Conservation (phyloP, 2,329 filamentous ascomycete species). For the Pseudogymnoascus sp. region DNA sequence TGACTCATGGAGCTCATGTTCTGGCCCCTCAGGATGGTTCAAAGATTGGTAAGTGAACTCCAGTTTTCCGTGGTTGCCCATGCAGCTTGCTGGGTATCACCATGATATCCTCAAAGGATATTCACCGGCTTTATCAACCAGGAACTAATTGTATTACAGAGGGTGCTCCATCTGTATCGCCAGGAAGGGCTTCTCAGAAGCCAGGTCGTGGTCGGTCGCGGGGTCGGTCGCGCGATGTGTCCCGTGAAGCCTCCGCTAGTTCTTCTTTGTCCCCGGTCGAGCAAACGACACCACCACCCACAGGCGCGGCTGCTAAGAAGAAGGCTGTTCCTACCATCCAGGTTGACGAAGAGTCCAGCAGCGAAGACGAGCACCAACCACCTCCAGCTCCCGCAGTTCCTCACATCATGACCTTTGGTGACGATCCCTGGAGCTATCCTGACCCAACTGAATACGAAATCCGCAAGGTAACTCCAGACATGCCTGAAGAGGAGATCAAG, state of each 20-base stretch:
- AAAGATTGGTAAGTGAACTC: conserved; percentile 40
- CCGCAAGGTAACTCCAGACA: conserved; percentile 59
- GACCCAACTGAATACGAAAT: conserved; percentile 96
- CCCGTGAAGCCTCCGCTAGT: conserved; percentile 42
- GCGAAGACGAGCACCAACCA: conserved; percentile 44
- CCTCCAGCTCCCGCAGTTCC: conserved; percentile 51
- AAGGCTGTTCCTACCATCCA: conserved; percentile 41
- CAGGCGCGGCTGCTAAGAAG: conserved; percentile 52
- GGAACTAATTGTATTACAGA: neutral
- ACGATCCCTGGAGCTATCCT: conserved; percentile 81
- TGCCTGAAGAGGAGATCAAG: conserved; percentile 77
- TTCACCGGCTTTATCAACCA: neutral
- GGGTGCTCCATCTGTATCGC: neutral
- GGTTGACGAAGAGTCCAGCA: conserved; percentile 33
- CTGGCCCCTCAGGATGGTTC: conserved; percentile 56
- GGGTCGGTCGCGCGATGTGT: conserved; percentile 22
- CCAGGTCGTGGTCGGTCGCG: conserved; percentile 22
- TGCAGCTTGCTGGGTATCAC: neutral
- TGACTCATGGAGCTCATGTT: conserved; percentile 54
- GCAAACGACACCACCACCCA: conserved; percentile 35
- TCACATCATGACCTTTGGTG: conserved; percentile 71
- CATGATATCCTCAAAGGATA: neutral
- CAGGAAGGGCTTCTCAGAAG: neutral
- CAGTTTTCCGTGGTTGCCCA: neutral
- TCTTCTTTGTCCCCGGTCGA: conserved; percentile 49